Conservation (phyloP, 495 filamentous ascomycete genomes). For the Aspergillus cavernicola region DNA sequence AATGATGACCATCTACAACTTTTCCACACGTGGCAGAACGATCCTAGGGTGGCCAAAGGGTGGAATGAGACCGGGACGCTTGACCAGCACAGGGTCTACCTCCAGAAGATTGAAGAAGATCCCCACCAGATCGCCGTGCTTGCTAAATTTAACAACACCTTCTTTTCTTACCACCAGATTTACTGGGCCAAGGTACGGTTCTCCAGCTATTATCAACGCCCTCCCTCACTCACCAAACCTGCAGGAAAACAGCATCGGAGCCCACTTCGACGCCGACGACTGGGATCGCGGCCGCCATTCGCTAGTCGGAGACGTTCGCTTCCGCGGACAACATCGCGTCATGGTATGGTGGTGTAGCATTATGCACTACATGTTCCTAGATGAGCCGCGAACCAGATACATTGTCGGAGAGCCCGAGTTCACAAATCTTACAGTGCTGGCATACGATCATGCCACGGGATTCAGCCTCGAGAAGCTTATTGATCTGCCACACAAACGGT, state of each 20-base stretch:
- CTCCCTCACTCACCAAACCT: not conserved
- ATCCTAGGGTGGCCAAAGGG: constrained; percentile 63
- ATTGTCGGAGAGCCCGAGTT: constrained; percentile 61
- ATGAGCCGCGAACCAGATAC: constrained; percentile 57
- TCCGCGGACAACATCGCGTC: constrained; percentile 60
- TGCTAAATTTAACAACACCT: constrained; percentile 53
- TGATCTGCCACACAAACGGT: constrained; percentile 58
- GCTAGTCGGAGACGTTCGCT: constrained; percentile 58
- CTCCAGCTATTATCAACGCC: not conserved
- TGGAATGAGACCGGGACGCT: constrained; percentile 66
- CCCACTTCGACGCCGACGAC: constrained; percentile 54
- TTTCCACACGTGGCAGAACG: constrained; percentile 68
- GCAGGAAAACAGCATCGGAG: constrained; percentile 58
- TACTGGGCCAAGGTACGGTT: constrained; percentile 59
- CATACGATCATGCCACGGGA: constrained; percentile 58
- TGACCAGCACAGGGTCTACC: constrained; percentile 59
- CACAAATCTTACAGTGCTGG: constrained; percentile 52
- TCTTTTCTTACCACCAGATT: constrained; percentile 63
- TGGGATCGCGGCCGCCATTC: constrained; percentile 63
- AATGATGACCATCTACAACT: constrained; percentile 50
- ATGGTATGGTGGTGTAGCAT: constrained; percentile 63
- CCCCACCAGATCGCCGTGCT: constrained; percentile 56
- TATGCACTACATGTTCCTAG: constrained; percentile 64
- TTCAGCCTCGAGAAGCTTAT: constrained; percentile 58
- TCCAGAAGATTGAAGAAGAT: constrained; percentile 51